Base-by-base conservation (phyloP, 345 rosid genomes). In the Alliaria petiolata region DNA sequence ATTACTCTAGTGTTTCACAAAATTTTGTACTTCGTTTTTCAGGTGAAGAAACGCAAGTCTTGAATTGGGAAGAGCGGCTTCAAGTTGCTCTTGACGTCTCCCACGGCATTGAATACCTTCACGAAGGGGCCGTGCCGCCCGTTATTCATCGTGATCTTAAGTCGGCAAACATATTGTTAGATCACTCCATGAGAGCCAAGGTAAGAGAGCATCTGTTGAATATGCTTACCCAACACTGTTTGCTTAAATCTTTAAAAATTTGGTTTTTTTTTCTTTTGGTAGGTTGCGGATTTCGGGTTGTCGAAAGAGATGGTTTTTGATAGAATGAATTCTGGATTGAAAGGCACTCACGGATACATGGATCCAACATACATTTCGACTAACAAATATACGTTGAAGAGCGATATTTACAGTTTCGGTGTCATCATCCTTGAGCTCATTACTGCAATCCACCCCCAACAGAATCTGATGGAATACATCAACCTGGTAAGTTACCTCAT, bases 221-320 rank as follows among this genome's bases (percentile, higher is more conserved):
- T 12, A 33, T 2, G 16, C 19, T 33, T 47, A 20, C 52, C 17
- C 49, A 45, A 39, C n/a, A 44, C 28, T 50, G 36, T 12, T 69
- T 76, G 6, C 59, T 47, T 4, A 35, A 10, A 55, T 46, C 49
- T 28, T 31, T 3, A 0, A 51, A 15, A 6, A 0, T 1, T 15
- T 22, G 22, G 10, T 30, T 19, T 19, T 25, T 25, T 6, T 13
- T 52, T 34, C 15, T 15, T 42, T 54, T 28, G 52, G 44, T 69
- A 95, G 99, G 97, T 95, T 71, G 97, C 99, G 15, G 97, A 95
- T 81, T 95, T 95, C 19, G 97, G 99, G 64, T 81, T 95, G 57
- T 95, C 99, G 6, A 95, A 85, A 75, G 96, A 91, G 83, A 95
- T 86, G 79, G 85, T 77, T 36, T 86, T 83, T 14, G 92, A 95